Evolutionary conservation across 1,284 basidiomycete species (phyloP), one percentile per base, ranked within the genome.

Genomic region (Moesziomyces sp.): DNA sequence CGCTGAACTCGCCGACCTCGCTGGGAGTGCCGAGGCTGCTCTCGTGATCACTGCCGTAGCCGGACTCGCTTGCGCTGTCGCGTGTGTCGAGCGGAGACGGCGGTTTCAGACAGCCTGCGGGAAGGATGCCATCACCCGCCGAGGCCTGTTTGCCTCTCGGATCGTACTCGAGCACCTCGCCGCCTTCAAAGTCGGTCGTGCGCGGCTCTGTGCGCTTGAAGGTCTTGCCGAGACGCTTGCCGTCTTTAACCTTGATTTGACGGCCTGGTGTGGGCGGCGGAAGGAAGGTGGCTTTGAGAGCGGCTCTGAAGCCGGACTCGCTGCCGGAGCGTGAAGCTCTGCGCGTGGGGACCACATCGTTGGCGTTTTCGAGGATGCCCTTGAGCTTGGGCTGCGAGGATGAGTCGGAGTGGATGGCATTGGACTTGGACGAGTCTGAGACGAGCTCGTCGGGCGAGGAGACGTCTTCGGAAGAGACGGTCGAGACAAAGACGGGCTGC

Each of bases 261-360:
- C 63, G 66, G 19, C 78, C 78, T 1, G 79, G 58, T 6, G 73
- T 64, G 5, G 76, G 67, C 26, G 65, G 70, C n/a, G 67, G 69
- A 11, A 75, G 53, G 42, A 81, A 81, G 46, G 76, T 74, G 9
- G 70, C 58, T 52, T 79, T 80, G 57, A 80, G 58, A 1, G 76
- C 72, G 5, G 67, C 61, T 38, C 60, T 69, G 46, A 75, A 64
- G 14, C 68, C 60, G 4, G 58, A 60, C 9, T 69, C 56, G 38
- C 59, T 53, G 16, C 53, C 59, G 19, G 70, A 52, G 10, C 63
- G 50, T 4, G 65, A 58, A 7, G 48, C 2, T n/a, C 62, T 66
- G 44, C 52, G 43, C 10, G 76, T 33, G 30, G 30, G 69, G 9
- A 64, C 21, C 3, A 59, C 64, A 35, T 78, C 73, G 59, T 78